These are phyloP conservation scores for Camelina hispida DNA, from an alignment of 345 rosid genomes.

Conservation along the genomic window DNA sequence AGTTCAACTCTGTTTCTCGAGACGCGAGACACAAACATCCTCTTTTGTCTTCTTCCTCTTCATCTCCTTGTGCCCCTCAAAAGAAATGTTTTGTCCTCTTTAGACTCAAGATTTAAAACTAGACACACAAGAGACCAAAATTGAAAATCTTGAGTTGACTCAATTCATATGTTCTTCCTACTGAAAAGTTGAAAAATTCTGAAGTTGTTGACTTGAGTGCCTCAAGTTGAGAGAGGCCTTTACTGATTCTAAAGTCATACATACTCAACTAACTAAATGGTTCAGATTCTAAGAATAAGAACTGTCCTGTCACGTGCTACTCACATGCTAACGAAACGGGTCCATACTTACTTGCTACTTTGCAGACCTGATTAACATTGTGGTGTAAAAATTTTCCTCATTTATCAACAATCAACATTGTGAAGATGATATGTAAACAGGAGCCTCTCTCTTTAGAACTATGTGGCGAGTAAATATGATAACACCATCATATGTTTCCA, in stretches of 20 bases:
- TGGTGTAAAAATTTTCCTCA: too few species aligned
- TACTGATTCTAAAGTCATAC: neutral
- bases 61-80: conserved; percentile 19
- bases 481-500: conserved; percentile 17
- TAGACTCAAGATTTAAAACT: conserved; percentile 20
- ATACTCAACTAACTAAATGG: conserved; percentile 32
- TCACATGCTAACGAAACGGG: conserved; percentile 30
- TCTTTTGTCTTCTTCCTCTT: conserved; percentile 44
- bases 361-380: conserved; percentile 3
- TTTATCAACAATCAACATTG: neutral
- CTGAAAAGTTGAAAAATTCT: conserved; percentile 20
- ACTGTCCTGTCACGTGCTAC: conserved; percentile 31
- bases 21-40: conserved; percentile 39
- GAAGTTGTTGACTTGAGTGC: neutral
- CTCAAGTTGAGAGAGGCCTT: conserved; percentile 1
- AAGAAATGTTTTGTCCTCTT: conserved; percentile 39
- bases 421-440: conserved; percentile 2
- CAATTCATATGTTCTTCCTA: conserved; percentile 7
- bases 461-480: conserved; percentile 1
- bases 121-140: neutral
- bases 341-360: neutral
- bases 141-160: neutral
- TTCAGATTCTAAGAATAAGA: conserved; percentile 36
- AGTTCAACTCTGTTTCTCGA: conserved; percentile 33
- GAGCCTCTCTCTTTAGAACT: conserved; percentile 11